Conservation (phyloP, 1,139 yeast species). For the Saccharomyces hybrid region DNA sequence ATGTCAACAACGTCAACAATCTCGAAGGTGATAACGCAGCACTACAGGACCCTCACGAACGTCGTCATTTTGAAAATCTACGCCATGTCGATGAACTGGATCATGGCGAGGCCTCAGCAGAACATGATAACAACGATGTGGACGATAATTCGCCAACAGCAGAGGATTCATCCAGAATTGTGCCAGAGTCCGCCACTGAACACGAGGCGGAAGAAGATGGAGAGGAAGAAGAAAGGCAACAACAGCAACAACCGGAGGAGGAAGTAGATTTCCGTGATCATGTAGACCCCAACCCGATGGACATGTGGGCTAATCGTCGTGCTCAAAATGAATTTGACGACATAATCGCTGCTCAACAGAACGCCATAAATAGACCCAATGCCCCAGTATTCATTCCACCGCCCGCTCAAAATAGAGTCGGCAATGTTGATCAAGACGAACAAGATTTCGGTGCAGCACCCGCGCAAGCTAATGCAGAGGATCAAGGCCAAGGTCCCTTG, state of each 20-base stretch:
- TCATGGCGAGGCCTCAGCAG: not conserved
- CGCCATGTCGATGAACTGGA: not conserved
- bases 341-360: conserved; percentile 10
- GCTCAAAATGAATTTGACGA: conserved; percentile 20
- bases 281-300: conserved; percentile 10
- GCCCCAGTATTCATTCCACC: conserved; percentile 5
- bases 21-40: not conserved
- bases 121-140: not conserved
- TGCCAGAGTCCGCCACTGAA: not conserved
- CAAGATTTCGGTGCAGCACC: conserved; percentile 2
- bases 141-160: not conserved
- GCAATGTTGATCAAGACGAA: conserved; percentile 1
- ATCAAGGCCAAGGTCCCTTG: conserved; percentile 19
- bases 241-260: conserved; percentile 8
- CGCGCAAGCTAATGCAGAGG: conserved; percentile 9
- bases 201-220: conserved; percentile 2
- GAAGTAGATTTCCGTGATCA: conserved; percentile 12
- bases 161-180: not conserved
- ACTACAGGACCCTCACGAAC: not conserved
- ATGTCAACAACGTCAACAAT: not conserved
- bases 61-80: not conserved
- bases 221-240: conserved; percentile 16
- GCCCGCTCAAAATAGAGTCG: conserved; percentile 1
- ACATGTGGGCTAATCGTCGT: conserved; percentile 9
- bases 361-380: conserved; percentile 7